Base-by-base conservation (phyloP, 345 rosid species). In the Aquilaria yunnanensis region DNA sequence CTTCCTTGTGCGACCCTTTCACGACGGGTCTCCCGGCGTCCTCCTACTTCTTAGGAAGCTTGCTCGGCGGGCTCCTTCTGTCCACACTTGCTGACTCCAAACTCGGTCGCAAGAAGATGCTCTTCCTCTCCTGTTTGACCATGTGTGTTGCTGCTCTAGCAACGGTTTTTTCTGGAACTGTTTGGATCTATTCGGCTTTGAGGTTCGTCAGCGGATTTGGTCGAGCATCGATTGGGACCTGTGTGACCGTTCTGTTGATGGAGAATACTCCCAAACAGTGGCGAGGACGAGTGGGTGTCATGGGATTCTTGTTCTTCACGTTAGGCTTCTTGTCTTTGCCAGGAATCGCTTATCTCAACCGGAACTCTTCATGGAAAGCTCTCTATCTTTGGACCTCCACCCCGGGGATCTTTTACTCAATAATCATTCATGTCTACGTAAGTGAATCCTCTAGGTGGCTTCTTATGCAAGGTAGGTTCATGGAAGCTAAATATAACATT, bases 51-150 rank as follows among this genome's bases (percentile, higher is more conserved):
- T 14, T 75, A 10, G 96, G 96, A 3, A 81, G 83, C 53, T 64
- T 88, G 0, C 57, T 71, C 1, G 89, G 96, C 1, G 91, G 89
- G 0, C 34, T 81, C 2, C 10, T 64, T 29, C 76, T 83, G 1
- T 74, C 89, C 30, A 67, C 84, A 1, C 77, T 88, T 0, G 87
- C 86, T 0, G 91, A 88, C 58, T 72, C 83, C 12, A 66, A 72
- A 10, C 77, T 83, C 5, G 96, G 91, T 12, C 87, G 96, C 70
- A 85, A 85, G 72, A 88, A 80, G 34, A 60, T 81, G 71, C 77
- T 88, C 34, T 8, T 81, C 3, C 57, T 72, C 45, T 75, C 84
- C 0, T 78, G 82, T 29, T 41, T 83, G 3, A 56, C 66, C 51
- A 83, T 78, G 87, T 78, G 81, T 8, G 0, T 80, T n/a, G 67